A percentile compares a stretch with the other conserved stretches of the same genome.
Conservation (phyloP, 257 asterid genomes). For the Jacaranda copaia region DNA sequence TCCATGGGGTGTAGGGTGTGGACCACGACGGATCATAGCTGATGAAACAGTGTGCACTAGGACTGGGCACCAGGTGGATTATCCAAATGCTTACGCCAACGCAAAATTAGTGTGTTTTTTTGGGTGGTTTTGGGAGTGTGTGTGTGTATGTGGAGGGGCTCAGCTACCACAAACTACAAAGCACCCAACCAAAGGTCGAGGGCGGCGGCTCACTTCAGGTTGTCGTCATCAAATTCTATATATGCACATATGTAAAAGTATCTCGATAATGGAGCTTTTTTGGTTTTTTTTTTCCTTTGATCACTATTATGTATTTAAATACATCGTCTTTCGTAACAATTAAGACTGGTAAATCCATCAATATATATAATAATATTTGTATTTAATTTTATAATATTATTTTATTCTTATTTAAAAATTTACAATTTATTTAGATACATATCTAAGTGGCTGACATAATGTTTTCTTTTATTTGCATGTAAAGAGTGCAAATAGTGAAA, state of each 20-base stretch:
- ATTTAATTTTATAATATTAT: too few species aligned
- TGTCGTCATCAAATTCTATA: slow-evolving; percentile 41
- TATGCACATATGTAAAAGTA: slow-evolving; percentile 22
- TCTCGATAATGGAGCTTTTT: slow-evolving; percentile 38
- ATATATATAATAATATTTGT: too few species aligned
- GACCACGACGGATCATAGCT: slow-evolving; percentile 8
- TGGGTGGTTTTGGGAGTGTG: not conserved
- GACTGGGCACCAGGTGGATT: slow-evolving; percentile 34
- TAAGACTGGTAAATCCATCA: too few species aligned
- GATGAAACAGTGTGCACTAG: not conserved
- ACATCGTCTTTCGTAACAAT: too few species aligned
- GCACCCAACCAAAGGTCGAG: slow-evolving; percentile 46
- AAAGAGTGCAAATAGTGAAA: too few species aligned
- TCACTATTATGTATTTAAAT: too few species aligned
- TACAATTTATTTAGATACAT: too few species aligned
- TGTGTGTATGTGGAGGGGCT: slow-evolving; percentile 5
- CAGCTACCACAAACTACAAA: slow-evolving; percentile 29
- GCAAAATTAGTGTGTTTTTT: not conserved
- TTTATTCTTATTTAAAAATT: too few species aligned
- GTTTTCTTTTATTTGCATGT: too few species aligned
- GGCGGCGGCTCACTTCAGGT: slow-evolving; percentile 60
- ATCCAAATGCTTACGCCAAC: slow-evolving; percentile 40
- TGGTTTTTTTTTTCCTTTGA: slow-evolving; percentile 1
- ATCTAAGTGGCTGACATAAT: too few species aligned
- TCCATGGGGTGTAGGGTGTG: slow-evolving; percentile 11